Evolutionary conservation across 1,284 basidiomycete species (phyloP), one percentile per base, ranked within the genome.

Genomic region (Coniferiporia weirii): DNA sequence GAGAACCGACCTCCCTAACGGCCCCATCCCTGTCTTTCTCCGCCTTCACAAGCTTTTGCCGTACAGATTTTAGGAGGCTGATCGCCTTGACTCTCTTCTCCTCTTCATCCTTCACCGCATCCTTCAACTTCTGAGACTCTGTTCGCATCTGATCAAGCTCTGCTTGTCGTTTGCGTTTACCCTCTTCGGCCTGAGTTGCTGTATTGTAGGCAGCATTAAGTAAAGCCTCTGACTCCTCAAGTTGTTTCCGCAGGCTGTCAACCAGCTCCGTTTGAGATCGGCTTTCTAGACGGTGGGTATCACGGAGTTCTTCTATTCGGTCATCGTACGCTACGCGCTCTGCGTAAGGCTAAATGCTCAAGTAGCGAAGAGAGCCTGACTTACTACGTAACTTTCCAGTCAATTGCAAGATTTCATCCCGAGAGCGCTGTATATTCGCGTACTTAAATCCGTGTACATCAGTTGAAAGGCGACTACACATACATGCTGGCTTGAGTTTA

Each of bases 31-130:
- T 85, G 35, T 96, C 94, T 75, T 93, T 93, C 72, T 97, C 94
- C 2, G 91, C 85, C 70, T 94, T 96, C 48, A 95, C 90, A 19
- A 94, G 75, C 71, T 96, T 97, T 72, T 92, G 87, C 54, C 95
- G 76, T n/a, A 97, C 91, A 1, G 93, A 89, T 76, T 96, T 96
- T 63, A 98, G 75, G 35, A 46, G 74, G 53, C 85, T 87, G 62
- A 97, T 89, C 0, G 94, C 93, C 69, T 97, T 98, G n/a, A 85
- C 82, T 12, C 95, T 84, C 72, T 97, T 97, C 72, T 98, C 95
- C 70, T 97, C 95, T 69, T 97, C 95, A 64, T 96, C 94, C 70
- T 91, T 95, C 1, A 84, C 85, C 1, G 76, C 63, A 10, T 75
- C 76, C 64, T 84, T 87, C 1, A 81, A 75, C 60, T 82, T 84